Conservation (phyloP, 2,329 filamentous ascomycete species). For the Hirsutella rhossiliensis region DNA sequence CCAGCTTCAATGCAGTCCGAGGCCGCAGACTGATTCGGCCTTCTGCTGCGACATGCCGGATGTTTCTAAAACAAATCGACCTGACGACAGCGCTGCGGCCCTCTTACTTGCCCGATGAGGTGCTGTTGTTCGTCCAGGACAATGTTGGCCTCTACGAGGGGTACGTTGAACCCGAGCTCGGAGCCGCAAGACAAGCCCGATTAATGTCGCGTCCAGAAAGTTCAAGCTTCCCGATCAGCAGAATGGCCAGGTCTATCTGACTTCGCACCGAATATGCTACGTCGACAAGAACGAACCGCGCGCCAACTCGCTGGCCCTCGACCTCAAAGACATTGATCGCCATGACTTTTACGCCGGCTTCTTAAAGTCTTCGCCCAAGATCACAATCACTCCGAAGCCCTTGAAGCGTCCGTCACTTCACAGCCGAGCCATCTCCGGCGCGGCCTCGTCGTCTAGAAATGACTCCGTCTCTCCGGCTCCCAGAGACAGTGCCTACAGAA, state of each 20-base stretch:
- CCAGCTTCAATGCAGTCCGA: not conserved
- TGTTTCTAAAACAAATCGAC: constrained; percentile 95
- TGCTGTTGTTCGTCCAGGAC: constrained; percentile 91
- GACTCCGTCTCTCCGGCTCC: constrained; percentile 33
- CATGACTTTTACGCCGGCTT: constrained; percentile 91
- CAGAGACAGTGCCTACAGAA: constrained; percentile 28
- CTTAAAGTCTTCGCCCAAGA: constrained; percentile 86
- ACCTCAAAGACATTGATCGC: constrained; percentile 82
- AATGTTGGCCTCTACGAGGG: constrained; percentile 96
- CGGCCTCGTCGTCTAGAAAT: constrained; percentile 33
- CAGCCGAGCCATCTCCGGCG: constrained; percentile 35
- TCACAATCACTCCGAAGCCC: constrained; percentile 78
- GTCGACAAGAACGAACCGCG: constrained; percentile 81
- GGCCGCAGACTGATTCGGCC: not conserved
- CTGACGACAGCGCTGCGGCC: constrained; percentile 93
- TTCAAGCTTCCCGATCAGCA: constrained; percentile 91
- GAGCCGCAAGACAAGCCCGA: not conserved
- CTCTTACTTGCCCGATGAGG: constrained; percentile 84
- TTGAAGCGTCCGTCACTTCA: constrained; percentile 52
- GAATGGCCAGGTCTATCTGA: constrained; percentile 92
- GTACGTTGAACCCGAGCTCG: constrained; percentile 37
- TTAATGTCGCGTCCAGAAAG: constrained; percentile 50
- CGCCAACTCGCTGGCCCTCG: constrained; percentile 71
- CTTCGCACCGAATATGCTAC: constrained; percentile 90
- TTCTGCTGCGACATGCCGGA: constrained; percentile 48